phyloP scores from a whole-genome alignment of 208 protist species.

The Trypanosoma grayi region DNA sequence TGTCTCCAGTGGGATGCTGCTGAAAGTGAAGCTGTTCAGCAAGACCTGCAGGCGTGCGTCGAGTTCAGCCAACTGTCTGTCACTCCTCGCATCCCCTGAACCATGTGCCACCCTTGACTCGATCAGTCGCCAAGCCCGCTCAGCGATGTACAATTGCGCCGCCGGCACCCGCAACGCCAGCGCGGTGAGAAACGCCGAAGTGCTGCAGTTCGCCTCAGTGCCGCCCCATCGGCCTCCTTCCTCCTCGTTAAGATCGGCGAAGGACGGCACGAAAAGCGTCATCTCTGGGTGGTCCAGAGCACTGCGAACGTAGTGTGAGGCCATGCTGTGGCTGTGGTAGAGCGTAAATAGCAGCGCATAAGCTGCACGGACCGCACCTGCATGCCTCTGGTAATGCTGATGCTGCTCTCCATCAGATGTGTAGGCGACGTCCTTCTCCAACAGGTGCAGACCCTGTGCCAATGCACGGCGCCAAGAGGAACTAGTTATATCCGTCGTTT shows the following conservation, averaged over 20 bases:
- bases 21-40: constrained; percentile 19
- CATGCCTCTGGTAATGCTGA: not conserved
- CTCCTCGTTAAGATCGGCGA: constrained; percentile 8
- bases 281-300: constrained; percentile 18
- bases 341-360: constrained; percentile 18
- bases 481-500: not conserved
- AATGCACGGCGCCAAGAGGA: not conserved
- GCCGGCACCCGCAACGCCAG: constrained; percentile 48
- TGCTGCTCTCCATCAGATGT: not conserved
- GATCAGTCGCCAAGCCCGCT: constrained; percentile 26
- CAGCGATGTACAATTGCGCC: constrained; percentile 35
- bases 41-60: constrained; percentile 5
- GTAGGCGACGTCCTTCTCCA: constrained; percentile 6
- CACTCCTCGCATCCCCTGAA: not conserved
- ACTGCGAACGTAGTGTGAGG: constrained; percentile 16
- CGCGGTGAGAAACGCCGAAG: constrained; percentile 26
- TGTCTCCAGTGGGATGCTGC: not conserved
- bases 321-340: constrained; percentile 10
- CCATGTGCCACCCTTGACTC: not conserved
- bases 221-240: not conserved
- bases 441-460: constrained; percentile 3
- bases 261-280: constrained; percentile 17
- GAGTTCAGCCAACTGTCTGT: constrained; percentile 1
- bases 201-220: constrained; percentile 4
- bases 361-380: not conserved